A percentile compares a stretch with the other conserved stretches of the same genome.
phyloP scores from a whole-genome alignment of 768 basidiomycete species.

The Cubamyces lactineus region DNA sequence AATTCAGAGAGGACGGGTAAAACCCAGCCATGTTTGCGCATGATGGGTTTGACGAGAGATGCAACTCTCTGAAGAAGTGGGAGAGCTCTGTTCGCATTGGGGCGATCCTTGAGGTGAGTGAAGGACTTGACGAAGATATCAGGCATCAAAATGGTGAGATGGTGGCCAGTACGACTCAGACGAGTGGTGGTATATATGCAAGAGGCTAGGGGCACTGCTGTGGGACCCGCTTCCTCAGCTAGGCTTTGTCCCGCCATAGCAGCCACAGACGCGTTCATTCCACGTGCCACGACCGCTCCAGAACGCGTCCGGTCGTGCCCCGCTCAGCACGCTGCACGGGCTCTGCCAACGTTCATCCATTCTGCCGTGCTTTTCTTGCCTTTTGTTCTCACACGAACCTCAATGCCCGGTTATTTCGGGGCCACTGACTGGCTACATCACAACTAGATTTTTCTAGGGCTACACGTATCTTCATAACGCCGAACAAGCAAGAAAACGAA shows the following conservation, averaged over 20 bases:
- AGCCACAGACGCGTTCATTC: constrained; percentile 20
- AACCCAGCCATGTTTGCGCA: constrained; percentile 83
- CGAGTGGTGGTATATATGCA: constrained; percentile 3
- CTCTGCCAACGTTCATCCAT: neutral
- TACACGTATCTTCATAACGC: neutral
- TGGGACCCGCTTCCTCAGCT: constrained; percentile 5
- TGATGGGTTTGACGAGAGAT: constrained; percentile 89
- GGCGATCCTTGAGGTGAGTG: constrained; percentile 70
- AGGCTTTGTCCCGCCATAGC: neutral
- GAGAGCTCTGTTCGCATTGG: constrained; percentile 69
- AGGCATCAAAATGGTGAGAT: constrained; percentile 43
- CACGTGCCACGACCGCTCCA: constrained; percentile 12
- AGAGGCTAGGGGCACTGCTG: neutral
- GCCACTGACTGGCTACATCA: no score
- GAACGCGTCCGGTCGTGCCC: constrained; percentile 16
- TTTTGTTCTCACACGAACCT: neutral
- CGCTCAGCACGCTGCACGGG: constrained; percentile 6
- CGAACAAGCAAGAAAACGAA: no score
- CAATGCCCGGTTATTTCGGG: no score
- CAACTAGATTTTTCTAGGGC: neutral
- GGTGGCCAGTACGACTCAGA: neutral
- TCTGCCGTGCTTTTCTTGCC: neutral
- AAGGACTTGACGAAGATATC: constrained; percentile 66
- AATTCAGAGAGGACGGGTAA: constrained; percentile 85
- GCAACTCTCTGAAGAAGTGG: constrained; percentile 69